A percentile compares a stretch with the other conserved stretches of the same genome.
phyloP scores from a whole-genome alignment of 2,329 filamentous ascomycete species.

The Claviceps purpurea region DNA sequence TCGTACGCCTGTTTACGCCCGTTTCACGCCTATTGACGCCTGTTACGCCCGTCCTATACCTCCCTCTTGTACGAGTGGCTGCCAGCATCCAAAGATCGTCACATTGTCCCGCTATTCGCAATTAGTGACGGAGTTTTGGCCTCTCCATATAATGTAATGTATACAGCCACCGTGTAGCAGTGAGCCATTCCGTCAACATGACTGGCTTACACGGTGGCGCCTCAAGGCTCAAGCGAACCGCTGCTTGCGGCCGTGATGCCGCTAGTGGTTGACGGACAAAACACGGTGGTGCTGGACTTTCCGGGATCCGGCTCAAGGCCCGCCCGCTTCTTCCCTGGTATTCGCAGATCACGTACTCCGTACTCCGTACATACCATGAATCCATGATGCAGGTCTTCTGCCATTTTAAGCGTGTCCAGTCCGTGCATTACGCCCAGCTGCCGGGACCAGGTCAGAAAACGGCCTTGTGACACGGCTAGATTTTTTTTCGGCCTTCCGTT shows the following conservation, averaged over 20 bases:
- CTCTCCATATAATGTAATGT: not conserved
- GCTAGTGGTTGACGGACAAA: not conserved
- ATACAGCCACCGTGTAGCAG: not conserved
- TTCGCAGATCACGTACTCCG: conserved; percentile 9
- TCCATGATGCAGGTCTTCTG: conserved; percentile 9
- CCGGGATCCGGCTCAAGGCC: conserved; percentile 8
- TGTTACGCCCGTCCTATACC: not conserved
- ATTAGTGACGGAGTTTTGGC: not conserved
- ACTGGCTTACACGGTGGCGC: conserved; percentile 2
- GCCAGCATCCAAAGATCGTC: not conserved
- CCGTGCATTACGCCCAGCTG: not conserved
- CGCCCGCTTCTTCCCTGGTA: not conserved
- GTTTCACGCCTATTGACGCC: too few species aligned
- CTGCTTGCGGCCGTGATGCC: conserved; percentile 7
- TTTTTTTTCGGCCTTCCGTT: not conserved
- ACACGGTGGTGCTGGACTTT: not conserved
- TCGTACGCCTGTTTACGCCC: too few species aligned
- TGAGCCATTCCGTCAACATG: not conserved
- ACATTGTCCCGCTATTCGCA: not conserved
- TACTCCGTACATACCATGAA: too few species aligned
- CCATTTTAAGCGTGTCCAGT: conserved; percentile 6
- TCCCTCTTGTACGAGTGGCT: not conserved
- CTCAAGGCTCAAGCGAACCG: conserved; percentile 2
- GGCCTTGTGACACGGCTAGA: not conserved
- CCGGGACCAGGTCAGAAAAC: not conserved